Percentiles rank a stretch among this genome's conserved stretches.
These are phyloP conservation scores for Phytopythium litorale DNA, from an alignment of 352 stramenopile genomes.

Conservation along the genomic window DNA sequence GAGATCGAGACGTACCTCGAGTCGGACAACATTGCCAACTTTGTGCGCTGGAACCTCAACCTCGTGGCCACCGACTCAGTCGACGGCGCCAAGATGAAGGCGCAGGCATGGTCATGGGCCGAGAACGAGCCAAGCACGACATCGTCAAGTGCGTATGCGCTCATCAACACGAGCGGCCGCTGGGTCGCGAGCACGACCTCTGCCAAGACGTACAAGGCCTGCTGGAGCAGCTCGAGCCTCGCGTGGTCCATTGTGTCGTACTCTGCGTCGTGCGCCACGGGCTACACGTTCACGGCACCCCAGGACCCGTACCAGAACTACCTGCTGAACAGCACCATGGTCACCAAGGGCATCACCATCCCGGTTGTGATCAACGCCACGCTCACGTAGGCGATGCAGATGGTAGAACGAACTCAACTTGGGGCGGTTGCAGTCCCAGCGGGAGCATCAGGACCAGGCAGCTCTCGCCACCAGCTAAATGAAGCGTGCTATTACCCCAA, in stretches of 20 bases:
- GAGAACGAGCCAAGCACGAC: slow-evolving; percentile 40
- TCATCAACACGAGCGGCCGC: slow-evolving; percentile 27
- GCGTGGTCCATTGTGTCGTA: slow-evolving; percentile 34
- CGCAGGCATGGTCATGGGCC: slow-evolving; percentile 55
- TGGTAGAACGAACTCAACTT: background rate
- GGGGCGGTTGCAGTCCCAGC: background rate
- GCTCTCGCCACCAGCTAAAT: background rate
- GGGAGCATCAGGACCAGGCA: background rate
- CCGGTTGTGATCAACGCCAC: slow-evolving; percentile 41
- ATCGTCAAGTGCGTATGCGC: slow-evolving; percentile 17
- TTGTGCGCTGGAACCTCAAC: slow-evolving; percentile 54
- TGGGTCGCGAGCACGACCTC: slow-evolving; percentile 26
- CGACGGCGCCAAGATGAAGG: slow-evolving; percentile 42
- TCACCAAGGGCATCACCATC: slow-evolving; percentile 24
- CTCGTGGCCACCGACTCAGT: slow-evolving; percentile 43
- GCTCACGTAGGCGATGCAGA: slow-evolving; percentile 10
- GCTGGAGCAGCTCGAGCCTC: slow-evolving; percentile 30
- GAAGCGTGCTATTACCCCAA: background rate
- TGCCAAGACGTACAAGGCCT: slow-evolving; percentile 28
- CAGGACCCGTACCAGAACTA: slow-evolving; percentile 53
- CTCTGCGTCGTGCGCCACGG: slow-evolving; percentile 16
- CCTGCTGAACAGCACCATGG: slow-evolving; percentile 28
- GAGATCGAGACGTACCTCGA: slow-evolving; percentile 28
- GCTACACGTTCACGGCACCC: slow-evolving; percentile 25
- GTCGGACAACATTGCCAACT: slow-evolving; percentile 34